These are phyloP conservation scores for Coniochaeta hoffmannii DNA, from an alignment of 2,329 filamentous ascomycete genomes.

Conservation along the genomic window DNA sequence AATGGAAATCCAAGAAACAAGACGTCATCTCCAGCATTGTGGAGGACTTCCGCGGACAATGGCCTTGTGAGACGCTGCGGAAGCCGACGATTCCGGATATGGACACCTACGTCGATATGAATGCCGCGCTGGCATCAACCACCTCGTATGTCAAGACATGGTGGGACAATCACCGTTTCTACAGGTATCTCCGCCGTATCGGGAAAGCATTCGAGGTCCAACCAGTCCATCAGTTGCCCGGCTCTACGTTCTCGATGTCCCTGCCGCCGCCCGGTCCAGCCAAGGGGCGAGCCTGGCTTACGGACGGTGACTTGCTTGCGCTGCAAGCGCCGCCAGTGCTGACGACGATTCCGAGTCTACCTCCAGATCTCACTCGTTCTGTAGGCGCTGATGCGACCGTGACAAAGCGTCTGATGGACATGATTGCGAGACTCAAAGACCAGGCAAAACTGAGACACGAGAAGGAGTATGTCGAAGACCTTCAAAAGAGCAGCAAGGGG, in stretches of 20 bases:
- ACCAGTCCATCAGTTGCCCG: background rate
- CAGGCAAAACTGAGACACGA: slow-evolving; percentile 2
- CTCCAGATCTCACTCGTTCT: background rate
- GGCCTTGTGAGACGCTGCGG: background rate
- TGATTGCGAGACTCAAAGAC: background rate
- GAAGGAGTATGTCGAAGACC: slow-evolving; percentile 4
- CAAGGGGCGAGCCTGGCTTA: background rate
- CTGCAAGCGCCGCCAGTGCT: background rate
- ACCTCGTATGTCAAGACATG: slow-evolving; percentile 13
- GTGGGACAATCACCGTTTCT: slow-evolving; percentile 18
- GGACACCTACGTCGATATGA: slow-evolving; percentile 10
- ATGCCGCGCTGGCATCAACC: slow-evolving; percentile 9
- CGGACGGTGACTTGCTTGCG: background rate
- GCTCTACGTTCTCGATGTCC: background rate
- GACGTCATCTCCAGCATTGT: background rate
- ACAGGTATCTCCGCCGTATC: slow-evolving; percentile 12
- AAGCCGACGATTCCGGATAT: background rate
- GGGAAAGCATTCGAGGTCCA: background rate
- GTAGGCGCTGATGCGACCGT: background rate
- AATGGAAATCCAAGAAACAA: background rate
- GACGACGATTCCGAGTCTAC: background rate
- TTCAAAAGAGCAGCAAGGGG: background rate
- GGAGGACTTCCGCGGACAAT: background rate
- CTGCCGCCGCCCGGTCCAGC: background rate
- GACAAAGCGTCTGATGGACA: background rate